Evolutionary conservation across 2,329 filamentous ascomycete genomes (phyloP).

Genomic region (Tolypocladium capitatum): DNA sequence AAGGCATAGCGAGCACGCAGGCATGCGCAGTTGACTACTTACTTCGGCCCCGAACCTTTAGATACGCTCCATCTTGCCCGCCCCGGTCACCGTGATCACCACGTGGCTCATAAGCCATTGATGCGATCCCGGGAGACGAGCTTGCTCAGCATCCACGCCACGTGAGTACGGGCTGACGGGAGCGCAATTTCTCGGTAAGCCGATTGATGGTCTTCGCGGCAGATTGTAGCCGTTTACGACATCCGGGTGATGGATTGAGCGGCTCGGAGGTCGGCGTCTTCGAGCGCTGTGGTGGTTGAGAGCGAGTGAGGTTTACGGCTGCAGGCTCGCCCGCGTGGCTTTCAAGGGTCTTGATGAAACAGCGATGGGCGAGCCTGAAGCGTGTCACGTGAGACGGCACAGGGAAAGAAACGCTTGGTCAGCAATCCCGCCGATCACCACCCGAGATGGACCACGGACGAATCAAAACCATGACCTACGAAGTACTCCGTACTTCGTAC

Average conservation of each 20-base stretch:
- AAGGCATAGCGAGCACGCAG: background rate
- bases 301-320: background rate
- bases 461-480: too few species aligned
- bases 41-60: constrained; percentile 39
- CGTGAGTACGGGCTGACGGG: background rate
- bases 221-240: background rate
- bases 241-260: background rate
- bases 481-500: too few species aligned
- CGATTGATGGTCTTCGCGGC: background rate
- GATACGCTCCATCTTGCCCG: constrained; percentile 29
- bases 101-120: constrained; percentile 42
- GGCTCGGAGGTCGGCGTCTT: background rate
- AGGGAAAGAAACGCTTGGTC: background rate
- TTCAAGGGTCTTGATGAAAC: background rate
- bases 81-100: constrained; percentile 32
- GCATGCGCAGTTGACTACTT: constrained; percentile 16
- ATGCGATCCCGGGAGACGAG: background rate
- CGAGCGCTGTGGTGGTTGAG: background rate
- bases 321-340: background rate
- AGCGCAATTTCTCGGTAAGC: background rate
- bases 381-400: background rate
- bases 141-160: constrained; percentile 11
- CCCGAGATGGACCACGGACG: background rate
- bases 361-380: background rate
- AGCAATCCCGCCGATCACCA: background rate